Base-by-base conservation (phyloP, 768 basidiomycete species). In the Cystobasidium ongulense region DNA sequence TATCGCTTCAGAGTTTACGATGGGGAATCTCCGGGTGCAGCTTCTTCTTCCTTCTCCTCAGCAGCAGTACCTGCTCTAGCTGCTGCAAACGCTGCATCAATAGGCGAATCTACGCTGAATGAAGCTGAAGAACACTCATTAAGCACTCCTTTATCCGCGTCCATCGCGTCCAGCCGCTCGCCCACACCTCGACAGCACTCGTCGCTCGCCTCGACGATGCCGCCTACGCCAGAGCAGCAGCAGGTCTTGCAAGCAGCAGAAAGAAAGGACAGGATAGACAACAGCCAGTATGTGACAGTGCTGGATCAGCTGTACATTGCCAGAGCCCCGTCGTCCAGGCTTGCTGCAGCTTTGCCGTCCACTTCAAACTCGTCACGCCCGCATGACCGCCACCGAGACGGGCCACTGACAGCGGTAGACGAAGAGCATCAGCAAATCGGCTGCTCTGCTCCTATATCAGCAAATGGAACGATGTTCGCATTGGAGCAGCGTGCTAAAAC, bases 1-100 rank as follows among this genome's bases (percentile, higher is more conserved):
- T 67, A 67, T 39, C 41, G 65, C 4, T 53, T 67, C 29, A 46
- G 46, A 25, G 50, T 53, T 7, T 52, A 67, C 35, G 57, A 59
- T 31, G 57, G 57, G 13, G 11, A 11, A 29, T n/a, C 46, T 50
- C 46, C 46, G 4, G 15, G 46, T 50, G 15, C 8, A 11, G 57
- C 57, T 59, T 5, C 57, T 5, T 59, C 57, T 59, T 54, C 53
- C 53, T 54, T n/a, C n/a, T 13, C 43, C n/a, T 46, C 43, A 13
- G n/a, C 43, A 46, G n/a, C n/a, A n/a, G n/a, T n/a, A n/a, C n/a
- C n/a, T n/a, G n/a, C n/a, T n/a, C n/a, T n/a, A n/a, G n/a, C 39
- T 8, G 18, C 7, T 41, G 46, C 8, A 50, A 50, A 50, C n/a
- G 46, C 46, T 50, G 46, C 46, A 50, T 21, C 46, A n/a, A 50